phyloP scores from a whole-genome alignment of 2,329 filamentous ascomycete species.

The Aspergillus sergii region DNA sequence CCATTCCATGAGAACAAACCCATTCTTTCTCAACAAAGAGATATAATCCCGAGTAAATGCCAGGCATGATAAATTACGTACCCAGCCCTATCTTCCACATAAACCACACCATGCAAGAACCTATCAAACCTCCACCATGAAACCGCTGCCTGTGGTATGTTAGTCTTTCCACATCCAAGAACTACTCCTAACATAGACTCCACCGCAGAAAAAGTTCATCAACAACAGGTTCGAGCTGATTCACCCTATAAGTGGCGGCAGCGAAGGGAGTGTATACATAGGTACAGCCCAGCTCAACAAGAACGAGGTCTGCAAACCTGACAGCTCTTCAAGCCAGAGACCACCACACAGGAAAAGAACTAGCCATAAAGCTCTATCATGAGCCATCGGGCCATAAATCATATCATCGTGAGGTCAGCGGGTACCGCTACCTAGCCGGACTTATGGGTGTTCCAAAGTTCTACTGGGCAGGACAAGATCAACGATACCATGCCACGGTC shows the following conservation, averaged over 20 bases:
- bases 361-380: neutral
- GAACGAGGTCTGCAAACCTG: neutral
- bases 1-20: neutral
- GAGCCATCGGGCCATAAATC: neutral
- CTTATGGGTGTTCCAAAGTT: neutral
- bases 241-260: neutral
- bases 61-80: neutral
- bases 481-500: slow-evolving; percentile 99
- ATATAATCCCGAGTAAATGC: neutral
- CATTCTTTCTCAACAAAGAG: neutral
- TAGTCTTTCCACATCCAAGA: neutral
- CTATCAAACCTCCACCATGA: neutral
- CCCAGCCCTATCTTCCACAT: neutral
- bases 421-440: neutral
- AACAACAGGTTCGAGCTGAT: neutral
- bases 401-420: neutral
- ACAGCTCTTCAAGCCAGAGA: neutral
- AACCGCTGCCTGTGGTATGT: neutral
- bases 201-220: neutral
- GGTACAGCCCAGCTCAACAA: neutral
- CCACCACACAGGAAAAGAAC: neutral
- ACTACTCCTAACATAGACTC: neutral
- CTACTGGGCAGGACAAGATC: slow-evolving; percentile 57
- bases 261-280: neutral
- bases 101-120: neutral